phyloP scores from a whole-genome alignment of 106 monocot species.

The Allium fistulosum region DNA sequence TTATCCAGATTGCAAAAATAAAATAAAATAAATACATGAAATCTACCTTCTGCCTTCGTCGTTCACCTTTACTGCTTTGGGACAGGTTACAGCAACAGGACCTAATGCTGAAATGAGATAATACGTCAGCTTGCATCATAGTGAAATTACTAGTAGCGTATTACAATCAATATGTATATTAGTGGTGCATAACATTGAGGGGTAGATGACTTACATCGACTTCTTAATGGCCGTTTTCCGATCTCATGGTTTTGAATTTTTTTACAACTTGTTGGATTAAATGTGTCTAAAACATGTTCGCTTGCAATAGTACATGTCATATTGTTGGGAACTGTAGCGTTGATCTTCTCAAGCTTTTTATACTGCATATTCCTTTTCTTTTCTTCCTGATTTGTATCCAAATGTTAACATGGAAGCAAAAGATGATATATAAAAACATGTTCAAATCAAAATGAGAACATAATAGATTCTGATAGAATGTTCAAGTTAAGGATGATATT shows the following conservation, averaged over 20 bases:
- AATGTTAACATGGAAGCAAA: neutral
- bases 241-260: constrained; percentile 7
- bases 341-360: neutral
- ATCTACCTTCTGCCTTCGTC: constrained; percentile 22
- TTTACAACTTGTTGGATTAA: constrained; percentile 1
- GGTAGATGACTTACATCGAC: constrained; percentile 23
- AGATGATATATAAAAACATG: too few species aligned
- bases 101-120: constrained; percentile 23
- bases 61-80: constrained; percentile 22
- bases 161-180: neutral
- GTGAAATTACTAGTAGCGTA: too few species aligned
- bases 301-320: neutral
- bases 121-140: neutral
- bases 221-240: constrained; percentile 25
- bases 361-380: constrained; percentile 17
- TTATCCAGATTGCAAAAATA: neutral
- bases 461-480: too few species aligned
- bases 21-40: neutral
- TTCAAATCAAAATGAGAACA: too few species aligned
- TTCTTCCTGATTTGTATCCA: constrained; percentile 15
- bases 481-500: too few species aligned
- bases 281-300: neutral
- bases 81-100: neutral
- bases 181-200: neutral
- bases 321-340: constrained; percentile 9